Percentiles rank a stretch among this genome's conserved stretches.
Conservation (phyloP, 108 stramenopile species). For the Epithemia pelagica region DNA sequence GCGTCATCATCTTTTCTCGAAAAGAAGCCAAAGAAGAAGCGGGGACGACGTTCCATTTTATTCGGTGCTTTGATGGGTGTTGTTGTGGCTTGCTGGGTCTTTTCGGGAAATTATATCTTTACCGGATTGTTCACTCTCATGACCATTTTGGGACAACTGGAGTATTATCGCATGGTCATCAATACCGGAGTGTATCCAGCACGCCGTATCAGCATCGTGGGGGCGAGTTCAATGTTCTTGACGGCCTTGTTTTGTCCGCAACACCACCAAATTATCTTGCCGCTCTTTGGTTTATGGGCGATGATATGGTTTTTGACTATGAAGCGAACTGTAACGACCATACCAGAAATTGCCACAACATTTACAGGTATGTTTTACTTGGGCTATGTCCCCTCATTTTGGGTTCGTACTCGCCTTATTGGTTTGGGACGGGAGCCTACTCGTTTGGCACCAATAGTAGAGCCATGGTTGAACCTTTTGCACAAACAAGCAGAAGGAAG, state of each 20-base stretch:
- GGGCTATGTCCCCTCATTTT: conserved; percentile 92
- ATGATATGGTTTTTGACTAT: conserved; percentile 93
- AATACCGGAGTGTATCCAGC: conserved; percentile 89
- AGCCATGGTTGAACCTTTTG: conserved; percentile 48
- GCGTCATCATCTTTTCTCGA: not conserved
- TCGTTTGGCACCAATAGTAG: conserved; percentile 44
- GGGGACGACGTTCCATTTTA: conserved; percentile 54
- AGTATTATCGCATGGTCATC: conserved; percentile 97
- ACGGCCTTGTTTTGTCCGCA: conserved; percentile 74
- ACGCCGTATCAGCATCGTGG: conserved; percentile 78
- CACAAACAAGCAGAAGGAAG: conserved; percentile 27
- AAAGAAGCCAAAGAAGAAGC: conserved; percentile 7
- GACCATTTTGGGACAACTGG: conserved; percentile 83
- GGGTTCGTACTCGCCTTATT: conserved; percentile 78
- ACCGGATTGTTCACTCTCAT: conserved; percentile 84
- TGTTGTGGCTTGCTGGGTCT: conserved; percentile 85
- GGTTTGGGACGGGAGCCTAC: conserved; percentile 56
- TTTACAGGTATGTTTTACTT: conserved; percentile 96
- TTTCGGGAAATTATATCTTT: conserved; percentile 88
- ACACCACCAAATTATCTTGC: conserved; percentile 76
- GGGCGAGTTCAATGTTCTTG: conserved; percentile 81
- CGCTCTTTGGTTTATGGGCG: conserved; percentile 60
- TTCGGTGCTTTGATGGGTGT: conserved; percentile 84
- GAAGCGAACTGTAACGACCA: conserved; percentile 61
- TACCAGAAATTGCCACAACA: conserved; percentile 92